Percentiles rank a stretch among this genome's conserved stretches.
Conservation (phyloP, 495 filamentous ascomycete species). For the Penicillium silybi region DNA sequence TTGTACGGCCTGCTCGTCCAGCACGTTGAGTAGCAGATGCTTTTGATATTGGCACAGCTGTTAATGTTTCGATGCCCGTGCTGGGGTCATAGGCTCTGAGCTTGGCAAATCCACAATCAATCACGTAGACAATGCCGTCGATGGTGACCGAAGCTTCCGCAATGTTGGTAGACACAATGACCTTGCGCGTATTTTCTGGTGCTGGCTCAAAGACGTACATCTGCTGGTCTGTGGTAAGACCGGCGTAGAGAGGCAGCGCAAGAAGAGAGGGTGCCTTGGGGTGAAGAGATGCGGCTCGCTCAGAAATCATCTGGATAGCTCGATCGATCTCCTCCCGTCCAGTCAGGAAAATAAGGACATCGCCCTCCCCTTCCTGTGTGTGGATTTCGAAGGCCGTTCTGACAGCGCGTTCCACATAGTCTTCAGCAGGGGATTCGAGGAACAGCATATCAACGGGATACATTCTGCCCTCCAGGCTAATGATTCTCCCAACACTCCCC, state of each 20-base stretch:
- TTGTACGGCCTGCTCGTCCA: conserved; percentile 87
- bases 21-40: conserved; percentile 90
- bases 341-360: conserved; percentile 89
- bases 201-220: conserved; percentile 89
- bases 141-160: conserved; percentile 95
- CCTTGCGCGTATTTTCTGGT: conserved; percentile 81
- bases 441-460: conserved; percentile 91
- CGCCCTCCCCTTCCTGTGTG: conserved; percentile 75
- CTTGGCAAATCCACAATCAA: conserved; percentile 92
- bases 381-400: conserved; percentile 94
- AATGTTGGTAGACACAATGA: conserved; percentile 94
- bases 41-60: conserved; percentile 83
- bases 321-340: conserved; percentile 92
- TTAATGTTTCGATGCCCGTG: conserved; percentile 88
- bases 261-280: conserved; percentile 65
- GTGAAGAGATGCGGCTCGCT: conserved; percentile 72
- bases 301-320: conserved; percentile 70
- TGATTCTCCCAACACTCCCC: conserved; percentile 61
- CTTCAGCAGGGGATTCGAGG: conserved; percentile 72
- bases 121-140: conserved; percentile 86
- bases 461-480: conserved; percentile 85
- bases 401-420: conserved; percentile 84
- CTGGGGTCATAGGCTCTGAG: conserved; percentile 80
- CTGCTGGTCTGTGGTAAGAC: conserved; percentile 83
- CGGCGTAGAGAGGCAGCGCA: conserved; percentile 83